Evolutionary conservation across 2,329 filamentous ascomycete species (phyloP).

Genomic region (Aspergillus sp.): DNA sequence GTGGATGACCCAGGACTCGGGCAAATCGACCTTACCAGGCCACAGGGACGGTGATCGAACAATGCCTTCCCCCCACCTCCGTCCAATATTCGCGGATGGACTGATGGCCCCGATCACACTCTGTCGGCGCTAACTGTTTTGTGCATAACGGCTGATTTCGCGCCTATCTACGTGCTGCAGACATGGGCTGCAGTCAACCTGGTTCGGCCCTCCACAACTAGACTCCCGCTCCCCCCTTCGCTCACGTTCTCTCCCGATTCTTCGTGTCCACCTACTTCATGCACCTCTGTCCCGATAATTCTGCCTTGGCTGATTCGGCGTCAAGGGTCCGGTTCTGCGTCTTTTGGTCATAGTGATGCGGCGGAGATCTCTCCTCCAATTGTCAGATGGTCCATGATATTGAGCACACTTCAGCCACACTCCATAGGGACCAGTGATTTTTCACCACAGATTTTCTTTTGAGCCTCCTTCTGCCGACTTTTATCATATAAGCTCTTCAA

Average conservation of each 20-base stretch:
- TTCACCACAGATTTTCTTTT: slow-evolving; percentile 22
- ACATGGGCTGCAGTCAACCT: slow-evolving; percentile 28
- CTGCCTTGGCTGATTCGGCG: slow-evolving; percentile 36
- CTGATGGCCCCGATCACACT: slow-evolving; percentile 24
- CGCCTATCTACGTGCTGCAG: slow-evolving; percentile 25
- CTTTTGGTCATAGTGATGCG: slow-evolving; percentile 23
- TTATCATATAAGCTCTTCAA: slow-evolving; percentile 7
- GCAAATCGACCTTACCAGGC: slow-evolving; percentile 8
- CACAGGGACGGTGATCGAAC: slow-evolving; percentile 12
- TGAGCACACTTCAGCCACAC: slow-evolving; percentile 24
- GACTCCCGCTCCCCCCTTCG: slow-evolving; percentile 14
- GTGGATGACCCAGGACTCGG: not conserved
- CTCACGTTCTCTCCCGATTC: slow-evolving; percentile 11
- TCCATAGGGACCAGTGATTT: slow-evolving; percentile 23
- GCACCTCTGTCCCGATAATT: slow-evolving; percentile 24
- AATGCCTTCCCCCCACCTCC: not conserved
- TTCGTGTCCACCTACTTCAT: slow-evolving; percentile 23
- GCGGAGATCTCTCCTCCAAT: slow-evolving; percentile 25
- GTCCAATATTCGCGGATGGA: slow-evolving; percentile 7
- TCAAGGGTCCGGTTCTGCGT: slow-evolving; percentile 25
- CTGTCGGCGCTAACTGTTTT: slow-evolving; percentile 30
- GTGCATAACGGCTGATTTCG: slow-evolving; percentile 21
- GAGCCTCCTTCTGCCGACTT: slow-evolving; percentile 17
- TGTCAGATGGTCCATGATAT: slow-evolving; percentile 22
- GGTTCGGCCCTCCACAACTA: slow-evolving; percentile 19